Evolutionary conservation across 495 filamentous ascomycete species (phyloP), one percentile per base, ranked within the genome.

Genomic region (Annulohypoxylon bovei): DNA sequence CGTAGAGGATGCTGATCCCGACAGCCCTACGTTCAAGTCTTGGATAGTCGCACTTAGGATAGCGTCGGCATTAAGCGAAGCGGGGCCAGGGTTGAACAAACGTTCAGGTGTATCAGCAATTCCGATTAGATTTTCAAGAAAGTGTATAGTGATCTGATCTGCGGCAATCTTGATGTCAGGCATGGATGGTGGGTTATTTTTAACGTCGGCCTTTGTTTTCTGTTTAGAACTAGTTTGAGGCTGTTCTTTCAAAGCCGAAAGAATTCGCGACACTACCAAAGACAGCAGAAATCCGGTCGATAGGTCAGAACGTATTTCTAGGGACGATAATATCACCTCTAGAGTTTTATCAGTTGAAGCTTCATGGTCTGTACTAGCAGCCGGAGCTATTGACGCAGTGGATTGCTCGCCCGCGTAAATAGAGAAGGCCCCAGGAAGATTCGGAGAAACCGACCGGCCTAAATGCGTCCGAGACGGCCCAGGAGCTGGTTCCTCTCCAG

Each of bases 241-340:
- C 23, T 74, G 23, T 60, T 70, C 70, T 53, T 75, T 78, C 35
- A 87, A 70, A 6, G 84, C 81, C 8, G 81, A 77, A 12, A 87
- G 74, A 2, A 91, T 72, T 22, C 81, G 83, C 28, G 87, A 83
- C 7, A 89, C 78, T 44, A 91, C 81, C 75, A 88, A 91, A 35
- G 81, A 80, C 9, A 93, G 69, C 49, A 94, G 80, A 76, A 90
- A 90, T 0, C 88, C 91, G 5, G 88, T 87, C 3, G 90, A 85
- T 20, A 91, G 87, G 77, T 94, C 91, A 65, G 92, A 88, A 50
- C 86, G 87, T 2, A 88, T 60, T 16, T 85, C 79, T 27, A 87
- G 70, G 0, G 87, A 84, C 25, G 85, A 86, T 49, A 92, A 64
- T 35, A 86, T 81, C 18, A 92, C 71, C 67, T 88, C 88, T 30